Conservation (phyloP, 106 monocot genomes). For the Agapanthus africanus region DNA sequence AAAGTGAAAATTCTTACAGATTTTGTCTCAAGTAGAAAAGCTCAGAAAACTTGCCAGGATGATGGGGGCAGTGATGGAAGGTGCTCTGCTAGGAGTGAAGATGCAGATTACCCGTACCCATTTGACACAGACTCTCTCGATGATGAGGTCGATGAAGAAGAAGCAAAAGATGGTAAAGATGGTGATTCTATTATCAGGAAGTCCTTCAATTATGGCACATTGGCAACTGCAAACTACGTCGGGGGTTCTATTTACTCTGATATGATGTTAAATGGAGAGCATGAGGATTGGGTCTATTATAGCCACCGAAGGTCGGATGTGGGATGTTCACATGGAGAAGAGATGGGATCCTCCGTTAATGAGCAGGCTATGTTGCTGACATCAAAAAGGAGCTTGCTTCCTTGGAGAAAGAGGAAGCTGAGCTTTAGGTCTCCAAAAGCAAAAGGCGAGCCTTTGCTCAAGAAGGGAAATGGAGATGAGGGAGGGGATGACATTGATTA, state of each 20-base stretch:
- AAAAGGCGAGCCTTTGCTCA: slow-evolving; percentile 75
- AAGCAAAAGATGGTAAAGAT: slow-evolving; percentile 30
- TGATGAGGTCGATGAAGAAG: slow-evolving; percentile 37
- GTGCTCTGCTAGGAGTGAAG: slow-evolving; percentile 51
- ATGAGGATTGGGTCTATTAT: slow-evolving; percentile 43
- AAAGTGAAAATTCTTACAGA: slow-evolving; percentile 76
- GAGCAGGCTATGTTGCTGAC: slow-evolving; percentile 16
- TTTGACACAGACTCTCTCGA: slow-evolving; percentile 64
- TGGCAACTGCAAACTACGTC: slow-evolving; percentile 54
- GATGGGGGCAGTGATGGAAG: slow-evolving; percentile 70
- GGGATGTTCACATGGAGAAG: slow-evolving; percentile 24
- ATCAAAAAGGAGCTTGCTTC: slow-evolving; percentile 48
- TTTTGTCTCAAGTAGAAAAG: slow-evolving; percentile 47
- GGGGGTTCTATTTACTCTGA: slow-evolving; percentile 3
- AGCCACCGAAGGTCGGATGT: slow-evolving; percentile 40
- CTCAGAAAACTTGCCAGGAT: slow-evolving; percentile 37
- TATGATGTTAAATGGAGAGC: slow-evolving; percentile 16
- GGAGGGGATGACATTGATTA: slow-evolving; percentile 82
- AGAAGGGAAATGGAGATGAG: slow-evolving; percentile 51
- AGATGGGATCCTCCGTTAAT: slow-evolving; percentile 17
- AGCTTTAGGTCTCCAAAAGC: slow-evolving; percentile 38
- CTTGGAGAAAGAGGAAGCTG: slow-evolving; percentile 60
- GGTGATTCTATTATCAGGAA: slow-evolving; percentile 54
- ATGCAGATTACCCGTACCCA: slow-evolving; percentile 36
- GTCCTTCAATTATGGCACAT: slow-evolving; percentile 82